Conservation (phyloP, 352 stramenopile species). For the Globisporangium apiculatum region DNA sequence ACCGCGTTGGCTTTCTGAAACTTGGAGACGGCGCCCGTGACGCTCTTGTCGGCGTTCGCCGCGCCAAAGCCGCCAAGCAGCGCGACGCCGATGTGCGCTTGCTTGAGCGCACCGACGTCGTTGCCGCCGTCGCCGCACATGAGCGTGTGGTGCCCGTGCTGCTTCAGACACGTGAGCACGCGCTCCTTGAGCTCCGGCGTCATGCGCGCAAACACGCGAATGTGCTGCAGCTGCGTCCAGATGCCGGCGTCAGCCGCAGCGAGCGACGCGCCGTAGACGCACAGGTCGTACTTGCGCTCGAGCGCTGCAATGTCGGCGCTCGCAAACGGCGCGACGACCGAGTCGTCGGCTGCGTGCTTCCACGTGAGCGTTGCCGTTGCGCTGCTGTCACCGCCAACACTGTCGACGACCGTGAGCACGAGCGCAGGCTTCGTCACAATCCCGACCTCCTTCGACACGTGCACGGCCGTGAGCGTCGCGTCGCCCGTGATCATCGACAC, state of each 20-base stretch:
- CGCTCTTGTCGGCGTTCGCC: slow-evolving; percentile 82
- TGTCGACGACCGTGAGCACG: slow-evolving; percentile 37
- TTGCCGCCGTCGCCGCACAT: slow-evolving; percentile 99
- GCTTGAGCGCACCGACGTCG: slow-evolving; percentile 94
- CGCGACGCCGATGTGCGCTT: slow-evolving; percentile 84
- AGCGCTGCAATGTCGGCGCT: slow-evolving; percentile 52
- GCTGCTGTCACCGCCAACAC: background rate
- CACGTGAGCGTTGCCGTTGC: slow-evolving; percentile 52
- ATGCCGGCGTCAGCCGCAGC: slow-evolving; percentile 64
- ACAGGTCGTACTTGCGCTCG: slow-evolving; percentile 81
- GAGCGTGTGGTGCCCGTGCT: slow-evolving; percentile 86
- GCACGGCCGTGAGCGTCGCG: slow-evolving; percentile 93
- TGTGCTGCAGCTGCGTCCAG: slow-evolving; percentile 73
- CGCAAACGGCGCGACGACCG: slow-evolving; percentile 53
- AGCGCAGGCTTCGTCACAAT: slow-evolving; percentile 84
- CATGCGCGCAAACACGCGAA: slow-evolving; percentile 95
- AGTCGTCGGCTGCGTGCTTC: slow-evolving; percentile 77
- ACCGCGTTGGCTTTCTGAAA: slow-evolving; percentile 61
- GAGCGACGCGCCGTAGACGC: slow-evolving; percentile 77
- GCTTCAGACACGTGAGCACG: slow-evolving; percentile 94
- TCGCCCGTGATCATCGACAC: slow-evolving; percentile 99
- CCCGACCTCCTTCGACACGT: slow-evolving; percentile 94
- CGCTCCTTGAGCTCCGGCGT: slow-evolving; percentile 96
- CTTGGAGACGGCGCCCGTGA: slow-evolving; percentile 60
- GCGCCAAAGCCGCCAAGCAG: slow-evolving; percentile 77